phyloP scores from a whole-genome alignment of 768 basidiomycete species.

The Amanita molliuscula region DNA sequence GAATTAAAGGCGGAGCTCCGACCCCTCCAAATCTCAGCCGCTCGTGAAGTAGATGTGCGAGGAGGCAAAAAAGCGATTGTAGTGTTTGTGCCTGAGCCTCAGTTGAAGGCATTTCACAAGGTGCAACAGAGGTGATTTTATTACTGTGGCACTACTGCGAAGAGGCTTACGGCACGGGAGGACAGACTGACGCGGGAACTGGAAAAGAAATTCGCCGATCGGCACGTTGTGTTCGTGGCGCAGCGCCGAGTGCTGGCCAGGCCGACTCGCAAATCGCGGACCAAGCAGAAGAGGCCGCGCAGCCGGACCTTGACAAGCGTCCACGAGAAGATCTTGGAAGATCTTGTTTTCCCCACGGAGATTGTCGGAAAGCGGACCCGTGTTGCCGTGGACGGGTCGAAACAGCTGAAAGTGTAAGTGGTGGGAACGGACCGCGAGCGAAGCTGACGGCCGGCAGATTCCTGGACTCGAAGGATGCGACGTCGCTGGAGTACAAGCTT shows the following conservation, averaged over 20 bases:
- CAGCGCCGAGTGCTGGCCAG: constrained; percentile 98
- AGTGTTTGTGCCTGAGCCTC: constrained; percentile 94
- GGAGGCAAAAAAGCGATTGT: constrained; percentile 99
- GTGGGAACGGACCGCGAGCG: constrained; percentile 8
- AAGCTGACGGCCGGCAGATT: constrained; percentile 42
- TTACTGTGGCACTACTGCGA: constrained; percentile 4
- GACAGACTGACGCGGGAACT: constrained; percentile 91
- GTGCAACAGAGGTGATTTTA: constrained; percentile 76
- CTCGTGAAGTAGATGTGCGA: constrained; percentile 97
- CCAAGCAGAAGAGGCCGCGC: constrained; percentile 93
- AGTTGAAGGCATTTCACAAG: constrained; percentile 98
- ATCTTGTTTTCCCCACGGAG: constrained; percentile 97
- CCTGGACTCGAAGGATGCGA: constrained; percentile 96
- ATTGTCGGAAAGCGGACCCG: constrained; percentile 98
- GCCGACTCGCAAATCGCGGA: constrained; percentile 87
- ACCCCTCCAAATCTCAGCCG: constrained; percentile 93
- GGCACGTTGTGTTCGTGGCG: constrained; percentile 97
- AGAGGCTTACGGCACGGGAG: constrained; percentile 8
- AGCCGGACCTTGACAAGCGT: constrained; percentile 95
- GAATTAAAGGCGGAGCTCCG: constrained; percentile 97
- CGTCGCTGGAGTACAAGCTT: constrained; percentile 98
- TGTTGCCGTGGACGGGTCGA: constrained; percentile 86
- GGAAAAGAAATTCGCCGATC: constrained; percentile 99
- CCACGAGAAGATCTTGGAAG: constrained; percentile 97
- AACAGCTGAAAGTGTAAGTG: constrained; percentile 94